These are phyloP conservation scores for Ustilago trichophora DNA, from an alignment of 1,284 basidiomycete species.

Conservation along the genomic window DNA sequence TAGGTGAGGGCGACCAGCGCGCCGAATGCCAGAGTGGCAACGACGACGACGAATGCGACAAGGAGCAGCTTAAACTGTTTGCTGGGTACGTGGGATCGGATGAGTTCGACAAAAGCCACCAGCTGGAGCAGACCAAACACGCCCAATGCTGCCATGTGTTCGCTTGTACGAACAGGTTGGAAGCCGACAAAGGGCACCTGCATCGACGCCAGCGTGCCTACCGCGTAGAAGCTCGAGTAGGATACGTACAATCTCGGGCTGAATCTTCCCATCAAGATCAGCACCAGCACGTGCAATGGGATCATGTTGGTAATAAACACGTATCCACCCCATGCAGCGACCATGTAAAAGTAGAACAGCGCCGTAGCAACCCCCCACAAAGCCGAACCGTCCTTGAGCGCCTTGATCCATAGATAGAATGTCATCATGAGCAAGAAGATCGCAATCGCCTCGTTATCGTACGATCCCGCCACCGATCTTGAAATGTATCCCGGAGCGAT, in stretches of 20 bases:
- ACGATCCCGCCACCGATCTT: constrained; percentile 96
- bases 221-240: constrained; percentile 96
- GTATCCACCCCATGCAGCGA: constrained; percentile 99
- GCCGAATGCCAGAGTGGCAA: constrained; percentile 74
- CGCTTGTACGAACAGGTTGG: constrained; percentile 95
- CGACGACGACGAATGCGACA: constrained; percentile 72
- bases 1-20: constrained; percentile 77
- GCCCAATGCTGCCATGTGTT: constrained; percentile 98
- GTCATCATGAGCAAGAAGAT: constrained; percentile 99
- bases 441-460: constrained; percentile 99
- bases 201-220: constrained; percentile 97
- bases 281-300: constrained; percentile 89
- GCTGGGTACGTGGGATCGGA: constrained; percentile 86
- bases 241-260: constrained; percentile 90
- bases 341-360: constrained; percentile 99
- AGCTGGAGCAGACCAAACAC: constrained; percentile 97
- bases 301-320: constrained; percentile 99
- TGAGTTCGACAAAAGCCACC: constrained; percentile 89
- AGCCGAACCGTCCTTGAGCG: constrained; percentile 90
- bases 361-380: constrained; percentile 89
- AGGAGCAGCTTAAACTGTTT: constrained; percentile 87
- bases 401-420: constrained; percentile 97
- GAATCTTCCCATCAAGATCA: constrained; percentile 97
- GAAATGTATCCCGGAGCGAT: constrained; percentile 97
- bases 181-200: constrained; percentile 99